phyloP scores from a whole-genome alignment of 1,284 basidiomycete species.

The Veloboletus limbatus region DNA sequence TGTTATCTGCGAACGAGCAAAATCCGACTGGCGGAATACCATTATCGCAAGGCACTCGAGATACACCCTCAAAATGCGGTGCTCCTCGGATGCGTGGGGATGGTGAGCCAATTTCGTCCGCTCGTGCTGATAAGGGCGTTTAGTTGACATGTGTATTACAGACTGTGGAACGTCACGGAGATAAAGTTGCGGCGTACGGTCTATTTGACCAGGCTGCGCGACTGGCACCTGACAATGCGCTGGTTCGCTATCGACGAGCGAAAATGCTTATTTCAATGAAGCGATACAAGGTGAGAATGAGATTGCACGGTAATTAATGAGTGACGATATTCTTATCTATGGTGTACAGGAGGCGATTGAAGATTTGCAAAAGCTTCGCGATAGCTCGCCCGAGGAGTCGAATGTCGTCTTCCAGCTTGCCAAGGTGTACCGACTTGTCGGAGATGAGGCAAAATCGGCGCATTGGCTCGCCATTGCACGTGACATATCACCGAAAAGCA shows the following conservation, averaged over 20 bases:
- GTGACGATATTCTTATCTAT: constrained; percentile 30
- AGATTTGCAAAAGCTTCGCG: constrained; percentile 76
- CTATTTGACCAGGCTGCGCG: constrained; percentile 78
- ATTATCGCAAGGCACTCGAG: constrained; percentile 84
- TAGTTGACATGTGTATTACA: constrained; percentile 37
- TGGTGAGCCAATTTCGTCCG: constrained; percentile 49
- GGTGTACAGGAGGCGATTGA: constrained; percentile 65
- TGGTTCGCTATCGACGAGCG: constrained; percentile 88
- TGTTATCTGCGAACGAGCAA: constrained; percentile 93
- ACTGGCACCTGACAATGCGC: constrained; percentile 77
- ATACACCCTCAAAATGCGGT: constrained; percentile 93
- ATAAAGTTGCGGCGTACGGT: constrained; percentile 68
- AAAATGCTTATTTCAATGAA: constrained; percentile 83
- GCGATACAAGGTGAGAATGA: constrained; percentile 69
- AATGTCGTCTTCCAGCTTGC: constrained; percentile 96
- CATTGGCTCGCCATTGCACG: constrained; percentile 83
- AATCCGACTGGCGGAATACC: constrained; percentile 87
- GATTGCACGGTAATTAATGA: constrained; percentile 6
- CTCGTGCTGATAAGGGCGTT: constrained; percentile 25
- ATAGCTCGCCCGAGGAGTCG: constrained; percentile 86
- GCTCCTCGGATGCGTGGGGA: constrained; percentile 84
- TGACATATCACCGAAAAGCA: constrained; percentile 78
- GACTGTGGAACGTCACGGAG: constrained; percentile 80
- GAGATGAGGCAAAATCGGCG: constrained; percentile 75
- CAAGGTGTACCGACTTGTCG: constrained; percentile 79